These are phyloP conservation scores for Panaeolus papilionaceus DNA, from an alignment of 768 basidiomycete species.

Conservation along the genomic window DNA sequence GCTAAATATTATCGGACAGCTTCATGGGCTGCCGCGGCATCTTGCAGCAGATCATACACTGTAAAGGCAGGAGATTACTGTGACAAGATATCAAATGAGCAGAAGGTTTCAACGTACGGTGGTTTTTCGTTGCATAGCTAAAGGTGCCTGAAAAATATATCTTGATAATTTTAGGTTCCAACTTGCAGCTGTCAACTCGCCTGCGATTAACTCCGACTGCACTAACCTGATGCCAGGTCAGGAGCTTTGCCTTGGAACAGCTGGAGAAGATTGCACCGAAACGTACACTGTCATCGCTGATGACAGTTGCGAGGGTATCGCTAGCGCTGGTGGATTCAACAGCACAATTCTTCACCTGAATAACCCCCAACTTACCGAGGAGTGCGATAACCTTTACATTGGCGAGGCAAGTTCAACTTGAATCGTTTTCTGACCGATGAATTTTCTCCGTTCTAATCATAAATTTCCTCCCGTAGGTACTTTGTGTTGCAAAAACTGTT, in stretches of 20 bases:
- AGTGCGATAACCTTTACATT: conserved; percentile 61
- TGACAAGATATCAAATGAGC: conserved; percentile 54
- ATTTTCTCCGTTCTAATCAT: background rate
- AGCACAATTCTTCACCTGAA: conserved; percentile 56
- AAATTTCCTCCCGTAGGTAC: conserved; percentile 25
- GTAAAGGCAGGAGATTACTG: conserved; percentile 61
- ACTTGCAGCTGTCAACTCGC: conserved; percentile 57
- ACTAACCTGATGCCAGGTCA: conserved; percentile 58
- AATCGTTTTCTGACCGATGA: background rate
- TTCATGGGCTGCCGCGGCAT: conserved; percentile 23
- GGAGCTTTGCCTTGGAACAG: conserved; percentile 61
- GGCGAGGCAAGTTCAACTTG: conserved; percentile 53
- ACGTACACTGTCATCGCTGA: conserved; percentile 51
- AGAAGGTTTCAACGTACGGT: conserved; percentile 53
- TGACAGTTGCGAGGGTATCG: conserved; percentile 58
- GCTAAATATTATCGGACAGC: background rate
- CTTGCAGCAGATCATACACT: conserved; percentile 59
- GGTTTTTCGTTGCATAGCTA: background rate
- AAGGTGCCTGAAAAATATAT: background rate
- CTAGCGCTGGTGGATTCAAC: conserved; percentile 46
- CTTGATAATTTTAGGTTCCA: conserved; percentile 50
- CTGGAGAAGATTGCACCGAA: conserved; percentile 58
- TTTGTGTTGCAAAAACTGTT: conserved; percentile 32
- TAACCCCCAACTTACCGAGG: conserved; percentile 66
- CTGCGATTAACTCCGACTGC: conserved; percentile 57